Conservation (phyloP, 2,329 filamentous ascomycete genomes). For the Diaporthe citri region DNA sequence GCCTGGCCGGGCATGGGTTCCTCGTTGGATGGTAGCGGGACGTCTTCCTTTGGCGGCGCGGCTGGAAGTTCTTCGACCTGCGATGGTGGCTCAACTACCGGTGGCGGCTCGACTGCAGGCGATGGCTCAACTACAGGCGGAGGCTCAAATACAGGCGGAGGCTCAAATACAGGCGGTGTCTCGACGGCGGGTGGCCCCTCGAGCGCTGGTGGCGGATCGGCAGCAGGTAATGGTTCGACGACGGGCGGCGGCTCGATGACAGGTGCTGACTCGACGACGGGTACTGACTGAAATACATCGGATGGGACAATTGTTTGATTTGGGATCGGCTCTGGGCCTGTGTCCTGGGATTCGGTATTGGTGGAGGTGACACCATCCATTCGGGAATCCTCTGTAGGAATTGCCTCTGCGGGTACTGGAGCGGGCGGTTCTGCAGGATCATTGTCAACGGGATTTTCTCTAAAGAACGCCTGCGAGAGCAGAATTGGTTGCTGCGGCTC, state of each 20-base stretch:
- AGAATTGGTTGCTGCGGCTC: neutral
- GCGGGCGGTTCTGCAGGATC: slow-evolving; percentile 20
- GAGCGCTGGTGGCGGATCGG: neutral
- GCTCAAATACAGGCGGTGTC: neutral
- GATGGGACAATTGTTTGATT: slow-evolving; percentile 1
- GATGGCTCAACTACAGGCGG: slow-evolving; percentile 9
- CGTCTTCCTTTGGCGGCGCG: slow-evolving; percentile 11
- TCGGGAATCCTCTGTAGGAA: slow-evolving; percentile 2
- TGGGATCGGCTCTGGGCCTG: slow-evolving; percentile 10
- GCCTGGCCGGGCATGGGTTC: slow-evolving; percentile 35
- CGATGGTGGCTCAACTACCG: slow-evolving; percentile 8
- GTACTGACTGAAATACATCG: neutral
- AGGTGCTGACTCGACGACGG: neutral
- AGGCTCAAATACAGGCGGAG: slow-evolving; percentile 4
- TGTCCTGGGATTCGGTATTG: slow-evolving; percentile 1
- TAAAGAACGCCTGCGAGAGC: slow-evolving; percentile 20
- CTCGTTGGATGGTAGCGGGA: slow-evolving; percentile 35
- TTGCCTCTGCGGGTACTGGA: slow-evolving; percentile 15
- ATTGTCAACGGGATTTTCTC: neutral
- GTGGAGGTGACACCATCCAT: slow-evolving; percentile 21
- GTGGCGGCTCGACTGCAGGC: neutral
- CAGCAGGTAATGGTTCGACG: neutral
- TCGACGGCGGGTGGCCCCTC: neutral
- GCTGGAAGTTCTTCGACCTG: neutral
- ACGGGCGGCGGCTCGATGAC: slow-evolving; percentile 5